Evolutionary conservation across 495 filamentous ascomycete species (phyloP).

Genomic region (Neurospora tetrasperma): DNA sequence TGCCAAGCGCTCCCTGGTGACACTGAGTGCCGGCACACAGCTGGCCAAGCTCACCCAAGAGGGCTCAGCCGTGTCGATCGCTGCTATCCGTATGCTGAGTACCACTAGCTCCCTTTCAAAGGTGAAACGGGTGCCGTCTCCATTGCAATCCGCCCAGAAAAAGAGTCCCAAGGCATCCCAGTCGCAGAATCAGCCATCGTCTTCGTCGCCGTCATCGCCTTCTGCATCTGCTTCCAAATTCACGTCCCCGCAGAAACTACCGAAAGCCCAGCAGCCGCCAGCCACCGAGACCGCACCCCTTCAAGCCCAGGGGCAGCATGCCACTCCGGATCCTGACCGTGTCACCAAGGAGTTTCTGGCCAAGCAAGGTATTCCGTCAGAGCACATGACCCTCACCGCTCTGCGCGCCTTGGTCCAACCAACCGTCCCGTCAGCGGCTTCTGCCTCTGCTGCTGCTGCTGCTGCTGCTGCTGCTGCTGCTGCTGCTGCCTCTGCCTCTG

Average conservation of each 20-base stretch:
- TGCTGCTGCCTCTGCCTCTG: neutral
- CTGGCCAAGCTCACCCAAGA: conserved; percentile 9
- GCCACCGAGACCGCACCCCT: neutral
- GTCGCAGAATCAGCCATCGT: neutral
- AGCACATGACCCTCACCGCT: conserved; percentile 20
- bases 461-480: no score
- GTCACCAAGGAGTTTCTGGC: conserved; percentile 21
- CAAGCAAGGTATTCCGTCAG: conserved; percentile 22
- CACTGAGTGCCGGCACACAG: conserved; percentile 11
- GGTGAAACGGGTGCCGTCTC: conserved; percentile 11
- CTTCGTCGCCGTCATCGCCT: neutral
- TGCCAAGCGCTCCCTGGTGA: conserved; percentile 15
- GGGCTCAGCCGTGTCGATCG: conserved; percentile 6
- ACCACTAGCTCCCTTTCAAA: conserved; percentile 7
- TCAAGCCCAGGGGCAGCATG: conserved; percentile 3
- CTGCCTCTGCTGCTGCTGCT: neutral
- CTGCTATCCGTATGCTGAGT: conserved; percentile 1
- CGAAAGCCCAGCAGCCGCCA: neutral
- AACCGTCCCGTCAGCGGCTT: conserved; percentile 9
- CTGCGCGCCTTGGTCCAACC: conserved; percentile 20
- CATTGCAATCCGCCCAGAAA: conserved; percentile 1
- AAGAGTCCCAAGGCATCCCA: neutral
- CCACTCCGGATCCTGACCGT: conserved; percentile 19
- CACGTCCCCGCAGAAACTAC: neutral
- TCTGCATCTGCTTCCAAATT: neutral